Evolutionary conservation across 2,329 filamentous ascomycete genomes (phyloP), one percentile per base, ranked within the genome.

Genomic region (Aspergillus piperis): DNA sequence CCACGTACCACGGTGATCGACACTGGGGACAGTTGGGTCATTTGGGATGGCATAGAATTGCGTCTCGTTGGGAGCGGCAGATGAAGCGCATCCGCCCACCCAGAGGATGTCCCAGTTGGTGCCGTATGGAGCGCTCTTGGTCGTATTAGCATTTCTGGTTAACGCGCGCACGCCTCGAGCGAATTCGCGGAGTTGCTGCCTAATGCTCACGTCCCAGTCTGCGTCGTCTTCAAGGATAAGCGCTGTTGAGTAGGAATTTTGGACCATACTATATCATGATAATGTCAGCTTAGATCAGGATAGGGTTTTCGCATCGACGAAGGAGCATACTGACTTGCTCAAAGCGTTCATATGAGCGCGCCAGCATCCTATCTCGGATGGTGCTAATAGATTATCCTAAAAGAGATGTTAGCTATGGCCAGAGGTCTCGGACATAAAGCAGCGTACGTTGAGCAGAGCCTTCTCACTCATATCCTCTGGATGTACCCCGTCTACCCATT

Each of bases 181-280:
- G 25, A 76, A 76, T 38, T 72, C 72, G 8, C 73, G 73, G 15
- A 86, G 75, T 65, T 86, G 84, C 0, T 71, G 54, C 32, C 81
- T 81, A 23, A 86, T 68, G 0, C 77, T 73, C 11, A 85, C 70
- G 58, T 86, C 84, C 84, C 84, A 86, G 71, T 86, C 84, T 19
- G 80, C 77, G 58, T 86, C 84, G 65, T 86, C 84, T 66, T 86
- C 84, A 25, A 86, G 68, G 27, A 86, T 81, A 2, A 86, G 71
- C 0, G 81, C 83, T 1, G 80, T 81, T 1, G 75, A 71, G 2
- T 83, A 64, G 42, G 79, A 77, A 10, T 78, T 70, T n/a, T 78
- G 72, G 11, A 85, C 75, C 11, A 85, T 72, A 21, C 75, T 76
- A 19, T 19, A 44, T 39, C 10, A 10, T 19, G 17, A 21, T 6